These are phyloP conservation scores for Aureobasidium sp. DNA, from an alignment of 2,329 filamentous ascomycete genomes.

Conservation along the genomic window DNA sequence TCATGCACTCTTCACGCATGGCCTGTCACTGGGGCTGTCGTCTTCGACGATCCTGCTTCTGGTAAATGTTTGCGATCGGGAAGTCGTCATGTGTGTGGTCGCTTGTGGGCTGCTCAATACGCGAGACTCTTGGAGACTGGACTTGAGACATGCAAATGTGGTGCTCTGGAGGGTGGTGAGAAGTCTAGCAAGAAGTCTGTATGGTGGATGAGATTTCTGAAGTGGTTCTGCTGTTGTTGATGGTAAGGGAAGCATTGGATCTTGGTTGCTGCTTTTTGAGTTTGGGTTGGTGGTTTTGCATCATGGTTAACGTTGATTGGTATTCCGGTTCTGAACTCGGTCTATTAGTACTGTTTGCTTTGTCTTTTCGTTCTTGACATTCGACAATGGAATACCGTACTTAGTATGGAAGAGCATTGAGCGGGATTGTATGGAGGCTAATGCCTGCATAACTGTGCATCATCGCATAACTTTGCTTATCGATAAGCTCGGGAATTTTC, in stretches of 20 bases:
- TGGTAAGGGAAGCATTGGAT: neutral
- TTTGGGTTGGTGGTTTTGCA: neutral
- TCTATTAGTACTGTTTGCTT: neutral
- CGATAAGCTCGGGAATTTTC: neutral
- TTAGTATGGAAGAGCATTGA: neutral
- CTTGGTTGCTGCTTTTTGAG: neutral
- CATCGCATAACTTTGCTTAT: neutral
- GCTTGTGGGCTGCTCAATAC: neutral
- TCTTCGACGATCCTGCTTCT: neutral
- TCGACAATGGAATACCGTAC: neutral
- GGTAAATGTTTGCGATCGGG: neutral
- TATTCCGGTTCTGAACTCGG: no score
- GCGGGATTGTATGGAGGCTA: neutral
- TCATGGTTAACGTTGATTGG: neutral
- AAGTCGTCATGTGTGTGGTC: neutral
- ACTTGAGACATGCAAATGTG: no score
- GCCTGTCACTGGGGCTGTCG: neutral
- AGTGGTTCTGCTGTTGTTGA: neutral
- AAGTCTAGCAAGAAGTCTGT: no score
- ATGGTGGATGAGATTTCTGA: neutral
- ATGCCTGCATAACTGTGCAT: neutral
- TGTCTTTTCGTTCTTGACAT: neutral
- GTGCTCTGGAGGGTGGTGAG: accelerated
- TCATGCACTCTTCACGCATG: neutral
- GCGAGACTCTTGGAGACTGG: neutral